A percentile compares a stretch with the other conserved stretches of the same genome.
These are phyloP conservation scores for Dactylellina leptospora DNA, from an alignment of 2,329 filamentous ascomycete species.

Conservation along the genomic window DNA sequence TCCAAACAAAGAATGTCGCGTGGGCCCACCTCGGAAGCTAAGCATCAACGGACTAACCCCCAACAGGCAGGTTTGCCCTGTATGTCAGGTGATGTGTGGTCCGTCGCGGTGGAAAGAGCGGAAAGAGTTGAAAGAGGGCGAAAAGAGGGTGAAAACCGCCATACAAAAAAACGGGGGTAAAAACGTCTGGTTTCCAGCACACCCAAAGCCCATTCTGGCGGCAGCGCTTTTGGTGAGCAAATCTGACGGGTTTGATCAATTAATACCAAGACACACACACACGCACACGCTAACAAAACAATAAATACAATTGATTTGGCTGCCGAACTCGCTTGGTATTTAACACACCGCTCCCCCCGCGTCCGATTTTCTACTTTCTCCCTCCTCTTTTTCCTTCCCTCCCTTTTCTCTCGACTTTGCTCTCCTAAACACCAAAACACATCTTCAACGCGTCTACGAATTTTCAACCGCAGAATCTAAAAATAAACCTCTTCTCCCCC, in stretches of 20 bases:
- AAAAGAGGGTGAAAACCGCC: slow-evolving; percentile 25
- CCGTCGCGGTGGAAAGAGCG: too few relatives aligned
- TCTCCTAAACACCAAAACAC: slow-evolving; percentile 16
- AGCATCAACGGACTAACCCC: slow-evolving; percentile 6
- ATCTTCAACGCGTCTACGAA: slow-evolving; percentile 2
- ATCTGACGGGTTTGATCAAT: slow-evolving; percentile 15
- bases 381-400: slow-evolving; percentile 3
- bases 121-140: too few relatives aligned
- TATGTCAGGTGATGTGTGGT: slow-evolving; percentile 34
- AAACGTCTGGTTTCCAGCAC: slow-evolving; percentile 52
- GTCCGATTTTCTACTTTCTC: slow-evolving; percentile 20
- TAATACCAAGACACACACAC: not conserved
- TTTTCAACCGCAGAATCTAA: not conserved
- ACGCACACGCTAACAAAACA: not conserved
- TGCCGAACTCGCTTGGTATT: slow-evolving; percentile 47
- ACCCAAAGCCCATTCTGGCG: slow-evolving; percentile 26
- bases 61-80: slow-evolving; percentile 27
- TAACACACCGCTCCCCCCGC: slow-evolving; percentile 31
- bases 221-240: slow-evolving; percentile 45
- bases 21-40: not conserved
- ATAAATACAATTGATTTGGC: slow-evolving; percentile 46
- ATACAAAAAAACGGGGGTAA: slow-evolving; percentile 46
- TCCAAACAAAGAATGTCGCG: too few relatives aligned
- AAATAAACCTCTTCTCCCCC: slow-evolving; percentile 8
- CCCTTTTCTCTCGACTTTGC: too few relatives aligned